phyloP scores from a whole-genome alignment of 225 moss, liverwort and hornwort species.

The Marchantia polymorpha region DNA sequence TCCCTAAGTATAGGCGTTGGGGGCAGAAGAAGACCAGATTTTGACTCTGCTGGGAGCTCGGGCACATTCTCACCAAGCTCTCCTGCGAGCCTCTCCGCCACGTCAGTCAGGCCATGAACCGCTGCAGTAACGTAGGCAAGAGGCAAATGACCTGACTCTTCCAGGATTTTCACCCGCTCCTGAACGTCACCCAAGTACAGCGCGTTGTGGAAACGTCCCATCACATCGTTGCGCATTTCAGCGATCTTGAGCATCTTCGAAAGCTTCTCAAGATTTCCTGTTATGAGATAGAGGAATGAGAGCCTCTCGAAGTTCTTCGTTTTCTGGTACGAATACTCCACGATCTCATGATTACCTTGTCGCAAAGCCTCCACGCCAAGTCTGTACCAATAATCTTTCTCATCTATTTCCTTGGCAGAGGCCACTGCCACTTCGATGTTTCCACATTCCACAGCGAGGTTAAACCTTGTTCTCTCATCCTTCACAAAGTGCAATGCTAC shows the following conservation, averaged over 20 bases:
- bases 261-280: conserved; percentile 86
- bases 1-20: conserved; percentile 83
- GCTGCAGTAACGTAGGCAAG: conserved; percentile 85
- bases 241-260: conserved; percentile 95
- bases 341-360: conserved; percentile 95
- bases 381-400: conserved; percentile 97
- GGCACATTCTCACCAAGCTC: conserved; percentile 69
- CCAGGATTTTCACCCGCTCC: conserved; percentile 84
- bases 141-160: conserved; percentile 82
- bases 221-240: conserved; percentile 91
- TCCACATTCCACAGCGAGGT: conserved; percentile 93
- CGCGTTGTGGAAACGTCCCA: conserved; percentile 99
- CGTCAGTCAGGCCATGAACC: conserved; percentile 68
- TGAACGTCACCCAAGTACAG: conserved; percentile 82
- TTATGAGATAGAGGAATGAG: conserved; percentile 88
- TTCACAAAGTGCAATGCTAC: conserved; percentile 98
- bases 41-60: conserved; percentile 54
- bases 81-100: conserved; percentile 58
- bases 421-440: conserved; percentile 97
- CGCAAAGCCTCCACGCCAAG: conserved; percentile 95
- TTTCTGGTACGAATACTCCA: conserved; percentile 93
- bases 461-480: conserved; percentile 96
- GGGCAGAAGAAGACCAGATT: conserved; percentile 65
- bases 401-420: conserved; percentile 98
- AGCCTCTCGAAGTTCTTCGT: conserved; percentile 96